These are phyloP conservation scores for Podospora comata DNA, from an alignment of 495 filamentous ascomycete species.

Conservation along the genomic window DNA sequence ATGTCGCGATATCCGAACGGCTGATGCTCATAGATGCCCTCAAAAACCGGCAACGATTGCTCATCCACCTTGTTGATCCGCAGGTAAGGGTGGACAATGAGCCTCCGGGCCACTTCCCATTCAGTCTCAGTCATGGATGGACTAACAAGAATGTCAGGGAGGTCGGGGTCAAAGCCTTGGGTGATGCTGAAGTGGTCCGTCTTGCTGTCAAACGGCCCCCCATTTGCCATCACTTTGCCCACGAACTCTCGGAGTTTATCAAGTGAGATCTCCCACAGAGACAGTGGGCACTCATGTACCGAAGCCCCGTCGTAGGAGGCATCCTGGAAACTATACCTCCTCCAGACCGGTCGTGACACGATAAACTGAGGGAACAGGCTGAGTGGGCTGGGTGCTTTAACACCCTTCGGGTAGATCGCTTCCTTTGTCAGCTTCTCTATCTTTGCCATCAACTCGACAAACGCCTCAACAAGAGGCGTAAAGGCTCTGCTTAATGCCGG, in stretches of 20 bases:
- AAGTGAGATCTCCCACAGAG: background rate
- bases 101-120: constrained; percentile 19
- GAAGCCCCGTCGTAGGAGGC: background rate
- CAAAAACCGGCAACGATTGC: constrained; percentile 3
- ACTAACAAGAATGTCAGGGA: constrained; percentile 19
- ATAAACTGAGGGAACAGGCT: constrained; percentile 21
- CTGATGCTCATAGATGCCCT: background rate
- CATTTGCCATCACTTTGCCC: background rate
- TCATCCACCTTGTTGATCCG: background rate
- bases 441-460: background rate
- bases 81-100: constrained; percentile 22
- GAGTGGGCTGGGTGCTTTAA: background rate
- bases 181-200: background rate
- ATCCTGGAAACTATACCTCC: constrained; percentile 13
- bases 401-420: too few relatives aligned
- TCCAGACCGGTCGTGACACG: constrained; percentile 24
- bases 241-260: constrained; percentile 9
- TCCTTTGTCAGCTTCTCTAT: background rate
- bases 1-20: constrained; percentile 28
- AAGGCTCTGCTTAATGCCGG: background rate
- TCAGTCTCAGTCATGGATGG: constrained; percentile 18
- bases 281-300: background rate
- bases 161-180: background rate
- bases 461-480: background rate
- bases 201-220: background rate